These are phyloP conservation scores for Globisporangium perplexum DNA, from an alignment of 352 stramenopile genomes.

Conservation along the genomic window DNA sequence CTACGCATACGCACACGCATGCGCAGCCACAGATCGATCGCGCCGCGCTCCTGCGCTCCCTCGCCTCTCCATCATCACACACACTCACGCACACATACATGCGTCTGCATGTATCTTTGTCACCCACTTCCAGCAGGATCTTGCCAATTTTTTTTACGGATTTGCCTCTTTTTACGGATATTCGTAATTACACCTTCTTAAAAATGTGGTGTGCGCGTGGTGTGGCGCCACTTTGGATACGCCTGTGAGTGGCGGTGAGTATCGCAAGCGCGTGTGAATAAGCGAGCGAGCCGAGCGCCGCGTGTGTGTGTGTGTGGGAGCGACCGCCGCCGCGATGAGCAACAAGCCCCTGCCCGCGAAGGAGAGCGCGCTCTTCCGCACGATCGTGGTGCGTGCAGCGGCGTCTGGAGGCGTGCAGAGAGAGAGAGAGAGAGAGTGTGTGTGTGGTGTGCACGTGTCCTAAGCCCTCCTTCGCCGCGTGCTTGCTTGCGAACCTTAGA, in stretches of 20 bases:
- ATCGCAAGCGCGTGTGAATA: neutral
- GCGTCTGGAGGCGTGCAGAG: too few relatives aligned
- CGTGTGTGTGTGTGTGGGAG: neutral
- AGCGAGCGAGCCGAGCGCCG: neutral
- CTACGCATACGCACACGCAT: too few relatives aligned
- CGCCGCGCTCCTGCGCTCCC: too few relatives aligned
- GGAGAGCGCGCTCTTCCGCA: constrained; percentile 95
- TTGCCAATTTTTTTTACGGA: neutral
- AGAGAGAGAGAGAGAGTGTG: too few relatives aligned
- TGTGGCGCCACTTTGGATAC: neutral
- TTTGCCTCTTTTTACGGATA: neutral
- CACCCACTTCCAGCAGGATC: neutral
- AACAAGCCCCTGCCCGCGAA: constrained; percentile 86
- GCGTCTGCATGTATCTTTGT: too few relatives aligned
- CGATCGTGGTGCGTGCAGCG: constrained; percentile 88
- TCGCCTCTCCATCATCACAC: neutral
- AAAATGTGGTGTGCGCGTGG: neutral
- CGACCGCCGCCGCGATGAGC: neutral
- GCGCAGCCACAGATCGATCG: too few relatives aligned
- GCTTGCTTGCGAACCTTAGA: constrained; percentile 52
- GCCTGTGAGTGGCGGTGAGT: neutral
- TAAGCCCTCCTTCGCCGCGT: too few relatives aligned
- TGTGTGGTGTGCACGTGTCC: too few relatives aligned
- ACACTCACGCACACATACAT: too few relatives aligned
- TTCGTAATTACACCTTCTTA: neutral